A percentile compares a stretch with the other conserved stretches of the same genome.
Evolutionary conservation across 371 early-diverging fungal genomes (phyloP).

Genomic region (Mortierella polycephala): DNA sequence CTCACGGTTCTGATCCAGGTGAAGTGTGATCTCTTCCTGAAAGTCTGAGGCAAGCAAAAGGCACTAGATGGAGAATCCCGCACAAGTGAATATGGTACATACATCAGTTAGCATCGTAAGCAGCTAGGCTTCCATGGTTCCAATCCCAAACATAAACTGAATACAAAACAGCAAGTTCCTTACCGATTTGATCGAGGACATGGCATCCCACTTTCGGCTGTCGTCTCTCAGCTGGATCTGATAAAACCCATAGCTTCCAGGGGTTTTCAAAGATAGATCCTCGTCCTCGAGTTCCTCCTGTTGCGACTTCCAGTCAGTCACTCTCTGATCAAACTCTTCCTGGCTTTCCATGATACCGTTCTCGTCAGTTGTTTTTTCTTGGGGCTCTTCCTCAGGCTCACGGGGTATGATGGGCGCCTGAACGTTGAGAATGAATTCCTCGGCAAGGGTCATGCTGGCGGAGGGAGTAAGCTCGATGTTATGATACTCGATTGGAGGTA

Average conservation of each 20-base stretch:
- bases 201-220: constrained; percentile 38
- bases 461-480: constrained; percentile 5
- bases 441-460: constrained; percentile 4
- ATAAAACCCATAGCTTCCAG: constrained; percentile 41
- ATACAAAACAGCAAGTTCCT: not conserved
- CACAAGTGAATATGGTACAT: too few species aligned
- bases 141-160: too few species aligned
- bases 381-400: constrained; percentile 12
- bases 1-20: constrained; percentile 33
- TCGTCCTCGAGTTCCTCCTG: constrained; percentile 17
- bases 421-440: constrained; percentile 44
- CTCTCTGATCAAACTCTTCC: constrained; percentile 28
- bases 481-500: constrained; percentile 12
- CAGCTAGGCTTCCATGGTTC: too few species aligned
- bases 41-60: constrained; percentile 42
- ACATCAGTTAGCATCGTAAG: not conserved
- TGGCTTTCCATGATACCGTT: constrained; percentile 20
- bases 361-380: constrained; percentile 4
- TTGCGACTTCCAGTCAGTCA: constrained; percentile 25
- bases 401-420: constrained; percentile 17
- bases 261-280: constrained; percentile 4
- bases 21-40: constrained; percentile 36
- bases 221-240: constrained; percentile 49
- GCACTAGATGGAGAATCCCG: constrained; percentile 13
- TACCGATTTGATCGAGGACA: constrained; percentile 53